Evolutionary conservation across 2,329 filamentous ascomycete genomes (phyloP), one percentile per base, ranked within the genome.

Genomic region (Claviceps capensis): DNA sequence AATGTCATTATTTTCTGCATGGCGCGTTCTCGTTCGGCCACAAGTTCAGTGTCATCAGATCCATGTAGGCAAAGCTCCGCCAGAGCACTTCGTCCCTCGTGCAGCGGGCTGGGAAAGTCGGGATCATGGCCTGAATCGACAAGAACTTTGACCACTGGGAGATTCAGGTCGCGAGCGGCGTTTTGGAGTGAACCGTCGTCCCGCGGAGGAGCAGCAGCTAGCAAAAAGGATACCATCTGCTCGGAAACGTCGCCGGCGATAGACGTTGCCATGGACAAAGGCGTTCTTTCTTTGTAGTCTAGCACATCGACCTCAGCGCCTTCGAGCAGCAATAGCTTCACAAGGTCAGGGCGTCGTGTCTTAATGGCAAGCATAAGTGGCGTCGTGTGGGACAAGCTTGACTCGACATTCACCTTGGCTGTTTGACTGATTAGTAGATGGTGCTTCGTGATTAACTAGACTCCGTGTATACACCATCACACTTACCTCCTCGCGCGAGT

Each of bases 131-230:
- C 77, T 55, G 76, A 68, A 46, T 81, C 69, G 5, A 84, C 65
- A 1, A 86, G 68, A 1, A 80, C 67, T 48, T 72, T 70, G 55
- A 83, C 76, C 1, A 75, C 75, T 13, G 74, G 65, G 0, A 81
- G 56, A 56, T 83, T 79, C 19, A 85, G 69, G 47, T 77, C 73
- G 13, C 78, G 70, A 0, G 81, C 76, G 3, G 81, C 79, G 54
- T 83, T 81, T 58, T 86, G 82, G 3, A 86, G 68, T 1, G 80
- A 84, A 0, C 82, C 81, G 54, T 86, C 82, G 53, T 85, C 79
- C 43, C 69, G 72, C 1, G 76, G 72, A 1, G 79, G 76, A 19
- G 78, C 76, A 0, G 77, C 74, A 0, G 72, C 72, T 5, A 83
- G 68, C 1, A 85, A 63, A 49, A 71, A 72, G 2, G 69, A 67